Conservation (phyloP, 139 green algal species). For the Bryopsis sp. region DNA sequence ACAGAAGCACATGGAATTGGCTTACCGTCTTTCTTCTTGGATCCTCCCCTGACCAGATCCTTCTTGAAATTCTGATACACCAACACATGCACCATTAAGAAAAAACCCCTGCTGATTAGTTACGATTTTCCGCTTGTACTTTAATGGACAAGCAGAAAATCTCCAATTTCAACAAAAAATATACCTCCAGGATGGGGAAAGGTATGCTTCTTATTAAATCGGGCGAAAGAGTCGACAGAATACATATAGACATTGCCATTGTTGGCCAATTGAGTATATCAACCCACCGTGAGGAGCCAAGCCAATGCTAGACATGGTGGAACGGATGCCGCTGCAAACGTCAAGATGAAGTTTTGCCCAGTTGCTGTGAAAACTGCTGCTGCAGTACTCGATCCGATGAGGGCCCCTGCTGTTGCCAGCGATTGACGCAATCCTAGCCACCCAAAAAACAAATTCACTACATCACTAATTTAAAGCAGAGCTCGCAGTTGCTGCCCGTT, state of each 20-base stretch:
- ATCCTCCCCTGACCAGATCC: background rate
- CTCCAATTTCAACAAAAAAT: too few species aligned
- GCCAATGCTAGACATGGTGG: slow-evolving; percentile 44
- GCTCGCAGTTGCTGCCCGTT: too few species aligned
- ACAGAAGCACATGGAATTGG: too few species aligned
- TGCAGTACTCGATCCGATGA: slow-evolving; percentile 52
- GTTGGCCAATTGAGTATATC: too few species aligned
- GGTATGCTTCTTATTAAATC: too few species aligned
- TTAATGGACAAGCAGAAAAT: too few species aligned
- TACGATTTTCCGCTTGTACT: too few species aligned
- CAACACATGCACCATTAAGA: slow-evolving; percentile 21
- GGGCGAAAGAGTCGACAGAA: too few species aligned
- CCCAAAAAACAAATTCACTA: background rate
- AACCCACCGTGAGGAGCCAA: slow-evolving; percentile 28
- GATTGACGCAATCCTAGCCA: slow-evolving; percentile 65
- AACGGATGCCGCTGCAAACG: slow-evolving; percentile 53
- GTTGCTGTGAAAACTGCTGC: slow-evolving; percentile 43
- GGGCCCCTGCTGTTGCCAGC: slow-evolving; percentile 56
- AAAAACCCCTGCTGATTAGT: too few species aligned
- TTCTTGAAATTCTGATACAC: slow-evolving; percentile 17
- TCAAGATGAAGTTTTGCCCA: slow-evolving; percentile 54
- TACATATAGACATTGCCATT: too few species aligned
- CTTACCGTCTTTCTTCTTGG: slow-evolving; percentile 21
- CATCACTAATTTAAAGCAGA: background rate
- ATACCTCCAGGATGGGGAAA: too few species aligned